Percentiles rank a stretch among this genome's conserved stretches.
Evolutionary conservation across 352 stramenopile species (phyloP).

Genomic region (Pythium volutum): DNA sequence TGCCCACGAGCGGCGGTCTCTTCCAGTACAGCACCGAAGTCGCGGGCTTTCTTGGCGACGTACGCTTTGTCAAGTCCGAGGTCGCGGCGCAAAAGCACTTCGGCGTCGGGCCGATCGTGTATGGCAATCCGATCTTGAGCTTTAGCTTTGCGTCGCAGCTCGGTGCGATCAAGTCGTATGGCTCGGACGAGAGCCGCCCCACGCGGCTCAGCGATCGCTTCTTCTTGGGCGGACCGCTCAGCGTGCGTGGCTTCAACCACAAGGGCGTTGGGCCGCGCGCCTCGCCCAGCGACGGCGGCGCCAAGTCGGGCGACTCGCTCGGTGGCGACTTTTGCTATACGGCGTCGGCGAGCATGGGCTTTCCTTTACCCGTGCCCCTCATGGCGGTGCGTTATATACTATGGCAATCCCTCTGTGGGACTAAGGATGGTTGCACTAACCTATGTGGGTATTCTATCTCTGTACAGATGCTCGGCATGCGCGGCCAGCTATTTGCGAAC

Average conservation of each 20-base stretch:
- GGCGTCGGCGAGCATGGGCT: constrained; percentile 78
- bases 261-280: constrained; percentile 87
- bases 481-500: constrained; percentile 88
- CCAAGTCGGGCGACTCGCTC: constrained; percentile 77
- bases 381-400: constrained; percentile 62
- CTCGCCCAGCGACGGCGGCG: constrained; percentile 83
- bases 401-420: not conserved
- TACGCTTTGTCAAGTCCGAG: constrained; percentile 88
- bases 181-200: constrained; percentile 62
- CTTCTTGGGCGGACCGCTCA: constrained; percentile 89
- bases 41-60: constrained; percentile 81
- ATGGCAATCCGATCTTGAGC: constrained; percentile 73
- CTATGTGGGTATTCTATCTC: not conserved
- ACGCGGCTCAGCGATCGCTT: constrained; percentile 91
- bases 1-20: constrained; percentile 84
- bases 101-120: constrained; percentile 55
- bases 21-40: constrained; percentile 89
- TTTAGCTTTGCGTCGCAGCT: constrained; percentile 80
- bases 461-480: constrained; percentile 72
- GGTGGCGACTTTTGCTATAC: constrained; percentile 89
- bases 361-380: constrained; percentile 80
- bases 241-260: constrained; percentile 88
- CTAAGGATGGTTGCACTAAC: not conserved
- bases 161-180: constrained; percentile 78
- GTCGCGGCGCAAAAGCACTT: constrained; percentile 84